Evolutionary conservation across 1,284 basidiomycete species (phyloP).

Genomic region (Cryptococcus jaspeensis): DNA sequence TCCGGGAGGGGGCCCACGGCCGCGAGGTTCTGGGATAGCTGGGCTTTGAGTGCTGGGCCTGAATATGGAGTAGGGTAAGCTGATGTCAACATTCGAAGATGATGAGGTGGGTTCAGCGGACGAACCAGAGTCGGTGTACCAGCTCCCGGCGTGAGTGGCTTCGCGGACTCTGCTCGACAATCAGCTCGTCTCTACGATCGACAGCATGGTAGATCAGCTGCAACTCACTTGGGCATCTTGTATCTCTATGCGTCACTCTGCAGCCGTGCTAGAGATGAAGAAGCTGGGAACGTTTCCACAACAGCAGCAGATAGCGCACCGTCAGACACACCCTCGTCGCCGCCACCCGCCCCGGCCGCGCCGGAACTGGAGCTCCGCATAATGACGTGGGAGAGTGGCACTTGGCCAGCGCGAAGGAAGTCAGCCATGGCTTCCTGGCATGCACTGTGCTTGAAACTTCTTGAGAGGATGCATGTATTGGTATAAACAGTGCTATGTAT

Average conservation of each 20-base stretch:
- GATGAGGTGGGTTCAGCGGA: constrained; percentile 6
- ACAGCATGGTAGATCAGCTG: too few species aligned
- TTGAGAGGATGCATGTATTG: not conserved
- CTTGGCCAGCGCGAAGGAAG: too few species aligned
- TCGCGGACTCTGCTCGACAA: constrained; percentile 44
- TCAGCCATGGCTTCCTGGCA: not conserved
- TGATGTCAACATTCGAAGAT: constrained; percentile 4
- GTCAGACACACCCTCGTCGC: too few species aligned
- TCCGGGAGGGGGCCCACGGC: constrained; percentile 58
- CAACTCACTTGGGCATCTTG: too few species aligned
- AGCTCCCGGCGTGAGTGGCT: constrained; percentile 84
- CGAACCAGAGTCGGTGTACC: constrained; percentile 77
- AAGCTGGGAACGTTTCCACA: too few species aligned
- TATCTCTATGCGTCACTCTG: too few species aligned
- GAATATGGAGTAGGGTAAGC: not conserved
- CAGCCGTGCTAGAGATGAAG: too few species aligned
- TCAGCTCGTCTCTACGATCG: too few species aligned
- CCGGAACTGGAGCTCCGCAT: constrained; percentile 1
- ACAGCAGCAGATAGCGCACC: too few species aligned
- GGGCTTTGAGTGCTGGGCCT: constrained; percentile 61
- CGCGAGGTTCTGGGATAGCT: constrained; percentile 67
- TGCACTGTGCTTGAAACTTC: not conserved
- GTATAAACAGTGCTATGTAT: constrained; percentile 11
- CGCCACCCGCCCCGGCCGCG: not conserved
- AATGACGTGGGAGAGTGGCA: not conserved